phyloP scores from a whole-genome alignment of 345 rosid genomes.

The Mangifera indica region DNA sequence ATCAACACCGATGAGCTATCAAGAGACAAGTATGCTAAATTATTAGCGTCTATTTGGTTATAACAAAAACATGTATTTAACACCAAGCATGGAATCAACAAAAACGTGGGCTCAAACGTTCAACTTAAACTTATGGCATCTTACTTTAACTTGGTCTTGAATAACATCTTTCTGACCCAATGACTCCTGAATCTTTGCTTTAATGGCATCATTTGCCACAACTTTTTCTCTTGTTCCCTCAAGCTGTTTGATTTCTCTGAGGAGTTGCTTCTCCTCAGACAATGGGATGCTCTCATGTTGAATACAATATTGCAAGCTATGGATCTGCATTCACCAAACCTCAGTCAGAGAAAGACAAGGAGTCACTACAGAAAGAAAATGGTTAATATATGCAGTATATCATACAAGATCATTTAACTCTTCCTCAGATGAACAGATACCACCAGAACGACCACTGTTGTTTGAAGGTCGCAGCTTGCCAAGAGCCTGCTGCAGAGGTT shows the following conservation, averaged over 20 bases:
- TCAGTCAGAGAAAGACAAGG: conserved; percentile 16
- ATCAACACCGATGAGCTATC: conserved; percentile 83
- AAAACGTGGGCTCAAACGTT: not conserved
- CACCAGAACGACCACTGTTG: conserved; percentile 40
- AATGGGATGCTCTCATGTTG: conserved; percentile 92
- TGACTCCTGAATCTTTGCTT: conserved; percentile 82
- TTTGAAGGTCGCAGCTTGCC: conserved; percentile 66
- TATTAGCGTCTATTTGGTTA: not conserved
- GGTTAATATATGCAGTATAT: conserved; percentile 17
- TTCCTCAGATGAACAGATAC: conserved; percentile 84
- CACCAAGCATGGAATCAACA: not conserved
- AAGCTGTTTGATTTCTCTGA: conserved; percentile 84
- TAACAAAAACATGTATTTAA: not conserved
- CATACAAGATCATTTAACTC: conserved; percentile 80
- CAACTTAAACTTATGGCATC: conserved; percentile 11
- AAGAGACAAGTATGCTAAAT: conserved; percentile 13
- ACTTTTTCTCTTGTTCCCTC: conserved; percentile 94
- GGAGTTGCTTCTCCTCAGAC: conserved; percentile 88
- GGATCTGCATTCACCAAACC: conserved; percentile 55
- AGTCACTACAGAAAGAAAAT: conserved; percentile 10
- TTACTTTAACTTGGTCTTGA: conserved; percentile 95
- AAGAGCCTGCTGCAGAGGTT: conserved; percentile 83
- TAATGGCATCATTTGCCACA: conserved; percentile 73
- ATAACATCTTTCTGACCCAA: conserved; percentile 84
- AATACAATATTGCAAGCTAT: conserved; percentile 70